These are phyloP conservation scores for Flammula alnicola DNA, from an alignment of 1,284 basidiomycete genomes.

Conservation along the genomic window DNA sequence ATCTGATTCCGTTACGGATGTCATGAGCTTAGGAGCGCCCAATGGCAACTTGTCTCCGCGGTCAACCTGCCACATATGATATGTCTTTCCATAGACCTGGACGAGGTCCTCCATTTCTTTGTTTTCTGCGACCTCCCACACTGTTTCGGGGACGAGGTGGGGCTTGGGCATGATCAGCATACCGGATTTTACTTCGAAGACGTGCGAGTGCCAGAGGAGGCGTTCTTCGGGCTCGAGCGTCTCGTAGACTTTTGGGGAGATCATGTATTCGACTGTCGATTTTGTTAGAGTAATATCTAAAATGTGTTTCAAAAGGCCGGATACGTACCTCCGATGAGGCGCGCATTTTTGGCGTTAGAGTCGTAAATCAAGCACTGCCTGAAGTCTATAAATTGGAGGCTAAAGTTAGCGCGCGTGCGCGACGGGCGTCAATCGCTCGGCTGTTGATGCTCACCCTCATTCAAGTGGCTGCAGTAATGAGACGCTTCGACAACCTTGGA, in stretches of 20 bases:
- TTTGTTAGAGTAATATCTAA: background rate
- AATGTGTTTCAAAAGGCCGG: background rate
- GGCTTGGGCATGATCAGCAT: constrained; percentile 20
- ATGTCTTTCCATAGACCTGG: constrained; percentile 24
- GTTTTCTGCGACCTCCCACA: constrained; percentile 23
- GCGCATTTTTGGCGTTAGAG: constrained; percentile 22
- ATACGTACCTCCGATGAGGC: constrained; percentile 23
- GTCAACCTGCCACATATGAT: constrained; percentile 26
- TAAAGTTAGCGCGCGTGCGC: no score
- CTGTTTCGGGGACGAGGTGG: constrained; percentile 13
- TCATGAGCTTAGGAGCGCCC: constrained; percentile 23
- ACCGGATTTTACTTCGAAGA: constrained; percentile 23
- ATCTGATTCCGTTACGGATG: constrained; percentile 15
- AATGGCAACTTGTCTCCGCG: constrained; percentile 23
- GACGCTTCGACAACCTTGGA: constrained; percentile 21
- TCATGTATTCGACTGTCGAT: constrained; percentile 25
- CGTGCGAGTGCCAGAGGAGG: constrained; percentile 27
- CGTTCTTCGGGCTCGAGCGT: constrained; percentile 22
- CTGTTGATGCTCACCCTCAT: constrained; percentile 20
- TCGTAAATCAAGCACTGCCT: constrained; percentile 27
- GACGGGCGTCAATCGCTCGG: no score
- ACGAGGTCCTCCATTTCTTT: constrained; percentile 25
- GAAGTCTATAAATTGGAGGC: constrained; percentile 20
- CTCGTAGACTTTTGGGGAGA: constrained; percentile 21
- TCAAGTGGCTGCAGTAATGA: constrained; percentile 23